Evolutionary conservation across 176 grass and related monocot species (phyloP).

Genomic region (Oryza nivara): DNA sequence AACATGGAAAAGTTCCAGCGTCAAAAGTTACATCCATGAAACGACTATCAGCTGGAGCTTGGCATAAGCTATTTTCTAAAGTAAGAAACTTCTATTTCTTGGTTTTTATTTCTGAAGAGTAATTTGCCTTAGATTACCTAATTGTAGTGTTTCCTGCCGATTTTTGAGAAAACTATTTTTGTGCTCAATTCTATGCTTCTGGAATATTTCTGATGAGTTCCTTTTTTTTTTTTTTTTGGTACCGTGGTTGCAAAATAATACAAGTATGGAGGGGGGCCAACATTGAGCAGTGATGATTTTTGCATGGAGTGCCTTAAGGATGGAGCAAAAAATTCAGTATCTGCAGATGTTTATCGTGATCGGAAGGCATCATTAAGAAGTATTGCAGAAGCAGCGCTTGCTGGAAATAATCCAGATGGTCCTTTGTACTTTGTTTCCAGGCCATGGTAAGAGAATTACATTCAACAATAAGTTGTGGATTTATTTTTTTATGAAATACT

Average conservation of each 20-base stretch:
- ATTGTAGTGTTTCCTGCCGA: neutral
- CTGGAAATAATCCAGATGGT: slow-evolving; percentile 63
- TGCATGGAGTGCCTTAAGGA: slow-evolving; percentile 84
- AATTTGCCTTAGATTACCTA: slow-evolving; percentile 4
- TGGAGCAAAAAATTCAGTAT: slow-evolving; percentile 81
- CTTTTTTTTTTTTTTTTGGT: slow-evolving; percentile 1
- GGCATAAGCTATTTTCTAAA: slow-evolving; percentile 74
- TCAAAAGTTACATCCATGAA: slow-evolving; percentile 88
- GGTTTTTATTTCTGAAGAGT: slow-evolving; percentile 24
- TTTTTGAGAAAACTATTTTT: slow-evolving; percentile 26
- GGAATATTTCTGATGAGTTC: slow-evolving; percentile 30
- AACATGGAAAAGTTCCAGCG: slow-evolving; percentile 82
- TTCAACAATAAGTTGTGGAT: neutral
- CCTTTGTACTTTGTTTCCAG: slow-evolving; percentile 83
- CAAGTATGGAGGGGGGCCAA: slow-evolving; percentile 90
- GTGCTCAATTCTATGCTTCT: slow-evolving; percentile 26
- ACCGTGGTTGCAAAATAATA: slow-evolving; percentile 29
- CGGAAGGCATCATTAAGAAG: slow-evolving; percentile 85
- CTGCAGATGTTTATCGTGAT: slow-evolving; percentile 86
- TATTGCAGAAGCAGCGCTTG: slow-evolving; percentile 84
- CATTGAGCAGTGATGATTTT: slow-evolving; percentile 64
- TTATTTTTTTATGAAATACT: slow-evolving; percentile 29
- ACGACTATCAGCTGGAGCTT: slow-evolving; percentile 76
- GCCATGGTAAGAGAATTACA: slow-evolving; percentile 64
- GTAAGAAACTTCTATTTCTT: slow-evolving; percentile 46